These are phyloP conservation scores for Pythium aristosporum DNA, from an alignment of 352 stramenopile genomes.

Conservation along the genomic window DNA sequence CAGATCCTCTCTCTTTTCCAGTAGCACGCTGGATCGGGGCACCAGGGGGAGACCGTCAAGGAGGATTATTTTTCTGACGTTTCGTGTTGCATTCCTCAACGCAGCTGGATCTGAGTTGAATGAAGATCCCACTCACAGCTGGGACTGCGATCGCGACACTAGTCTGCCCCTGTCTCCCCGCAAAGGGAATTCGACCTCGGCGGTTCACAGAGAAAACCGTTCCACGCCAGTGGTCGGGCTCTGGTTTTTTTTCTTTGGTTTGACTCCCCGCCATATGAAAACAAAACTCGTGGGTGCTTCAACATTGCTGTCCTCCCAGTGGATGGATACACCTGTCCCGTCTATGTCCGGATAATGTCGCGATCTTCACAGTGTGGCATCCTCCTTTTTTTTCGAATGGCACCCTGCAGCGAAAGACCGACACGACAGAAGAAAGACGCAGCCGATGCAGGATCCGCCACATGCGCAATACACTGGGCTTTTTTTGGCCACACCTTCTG, in stretches of 20 bases:
- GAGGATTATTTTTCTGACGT: not conserved
- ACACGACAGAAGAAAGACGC: slow-evolving; percentile 3
- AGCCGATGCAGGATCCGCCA: not conserved
- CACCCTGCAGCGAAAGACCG: not conserved
- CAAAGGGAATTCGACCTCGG: not conserved
- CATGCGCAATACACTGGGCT: not conserved
- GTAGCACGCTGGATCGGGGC: not conserved
- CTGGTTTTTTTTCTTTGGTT: not conserved
- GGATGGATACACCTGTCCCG: slow-evolving; percentile 7
- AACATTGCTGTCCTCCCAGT: not conserved
- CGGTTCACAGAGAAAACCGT: not conserved
- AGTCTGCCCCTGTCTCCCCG: not conserved
- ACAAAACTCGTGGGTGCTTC: not conserved
- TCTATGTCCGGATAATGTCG: slow-evolving; percentile 12
- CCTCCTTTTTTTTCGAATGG: slow-evolving; percentile 5
- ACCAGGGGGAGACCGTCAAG: not conserved
- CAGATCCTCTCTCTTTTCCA: not conserved
- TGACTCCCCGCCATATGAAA: not conserved
- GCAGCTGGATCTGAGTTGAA: slow-evolving; percentile 9
- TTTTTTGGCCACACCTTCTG: not conserved
- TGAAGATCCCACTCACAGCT: not conserved
- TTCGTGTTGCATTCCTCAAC: not conserved
- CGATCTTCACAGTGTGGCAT: not conserved
- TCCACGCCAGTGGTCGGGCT: not conserved
- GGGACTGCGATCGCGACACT: not conserved